Percentiles rank a stretch among this genome's conserved stretches.
Evolutionary conservation across 306 rosid genomes (phyloP).

Genomic region (Rosa rugosa): DNA sequence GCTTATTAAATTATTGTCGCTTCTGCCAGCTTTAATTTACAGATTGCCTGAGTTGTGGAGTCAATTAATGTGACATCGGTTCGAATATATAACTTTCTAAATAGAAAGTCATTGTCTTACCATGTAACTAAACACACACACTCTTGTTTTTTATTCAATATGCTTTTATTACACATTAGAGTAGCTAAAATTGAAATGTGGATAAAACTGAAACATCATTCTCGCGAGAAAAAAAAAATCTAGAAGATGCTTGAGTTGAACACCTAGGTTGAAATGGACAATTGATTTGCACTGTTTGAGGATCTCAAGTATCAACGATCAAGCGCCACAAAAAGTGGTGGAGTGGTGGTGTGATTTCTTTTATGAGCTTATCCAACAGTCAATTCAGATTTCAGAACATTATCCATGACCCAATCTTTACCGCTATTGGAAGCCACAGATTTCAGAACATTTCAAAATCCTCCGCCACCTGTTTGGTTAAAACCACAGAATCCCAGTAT

Average conservation of each 20-base stretch:
- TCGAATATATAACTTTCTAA: too few relatives aligned
- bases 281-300: not conserved
- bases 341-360: not conserved
- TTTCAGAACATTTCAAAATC: not conserved
- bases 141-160: too few relatives aligned
- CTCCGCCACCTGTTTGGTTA: conserved; percentile 4
- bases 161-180: too few relatives aligned
- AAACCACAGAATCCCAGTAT: not conserved
- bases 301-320: not conserved
- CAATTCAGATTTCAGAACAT: not conserved
- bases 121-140: too few relatives aligned
- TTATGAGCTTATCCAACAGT: not conserved
- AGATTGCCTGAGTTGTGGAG: too few relatives aligned
- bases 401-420: too few relatives aligned
- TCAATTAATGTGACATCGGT: too few relatives aligned
- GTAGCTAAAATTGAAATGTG: not conserved
- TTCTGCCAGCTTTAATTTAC: too few relatives aligned
- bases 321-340: not conserved
- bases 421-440: too few relatives aligned
- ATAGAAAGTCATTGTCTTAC: too few relatives aligned
- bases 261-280: not conserved
- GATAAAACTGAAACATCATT: not conserved
- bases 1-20: too few relatives aligned
- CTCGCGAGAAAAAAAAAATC: not conserved
- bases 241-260: not conserved